Conservation (phyloP, 805 yeast genomes). For the Isabelozyma heimii region DNA sequence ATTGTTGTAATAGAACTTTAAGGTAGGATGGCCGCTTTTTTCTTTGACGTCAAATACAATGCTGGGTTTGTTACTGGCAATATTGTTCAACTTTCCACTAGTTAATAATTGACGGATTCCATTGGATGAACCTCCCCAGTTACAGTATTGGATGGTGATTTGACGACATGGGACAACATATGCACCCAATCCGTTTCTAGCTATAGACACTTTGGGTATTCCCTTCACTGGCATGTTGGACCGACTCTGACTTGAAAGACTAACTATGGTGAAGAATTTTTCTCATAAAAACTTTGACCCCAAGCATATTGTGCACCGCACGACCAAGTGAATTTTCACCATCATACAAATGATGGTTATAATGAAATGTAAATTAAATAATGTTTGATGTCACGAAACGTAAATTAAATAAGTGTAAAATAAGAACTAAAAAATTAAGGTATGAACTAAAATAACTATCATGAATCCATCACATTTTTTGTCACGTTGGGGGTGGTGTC, state of each 20-base stretch:
- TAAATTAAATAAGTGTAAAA: no score
- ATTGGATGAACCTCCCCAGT: slow-evolving; percentile 92
- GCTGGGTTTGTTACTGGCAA: slow-evolving; percentile 62
- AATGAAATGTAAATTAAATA: neutral
- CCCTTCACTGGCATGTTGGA: slow-evolving; percentile 55
- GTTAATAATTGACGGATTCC: slow-evolving; percentile 73
- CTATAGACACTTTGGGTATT: slow-evolving; percentile 53
- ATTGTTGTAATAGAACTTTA: slow-evolving; percentile 36
- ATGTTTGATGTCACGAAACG: no score
- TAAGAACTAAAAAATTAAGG: no score
- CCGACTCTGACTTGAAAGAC: neutral
- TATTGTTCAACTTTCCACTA: slow-evolving; percentile 46
- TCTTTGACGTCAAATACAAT: slow-evolving; percentile 70
- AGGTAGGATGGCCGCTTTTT: slow-evolving; percentile 81
- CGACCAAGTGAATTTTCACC: neutral
- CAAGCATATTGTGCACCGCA: neutral
- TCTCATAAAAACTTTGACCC: neutral
- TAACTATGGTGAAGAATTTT: neutral
- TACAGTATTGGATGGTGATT: slow-evolving; percentile 78
- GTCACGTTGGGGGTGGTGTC: neutral
- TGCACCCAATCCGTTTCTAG: slow-evolving; percentile 77
- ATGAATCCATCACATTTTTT: no score
- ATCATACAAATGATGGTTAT: neutral
- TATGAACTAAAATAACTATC: no score
- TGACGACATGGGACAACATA: slow-evolving; percentile 72